Base-by-base conservation (phyloP, 805 yeast genomes). In the Blastobotrys americana region DNA sequence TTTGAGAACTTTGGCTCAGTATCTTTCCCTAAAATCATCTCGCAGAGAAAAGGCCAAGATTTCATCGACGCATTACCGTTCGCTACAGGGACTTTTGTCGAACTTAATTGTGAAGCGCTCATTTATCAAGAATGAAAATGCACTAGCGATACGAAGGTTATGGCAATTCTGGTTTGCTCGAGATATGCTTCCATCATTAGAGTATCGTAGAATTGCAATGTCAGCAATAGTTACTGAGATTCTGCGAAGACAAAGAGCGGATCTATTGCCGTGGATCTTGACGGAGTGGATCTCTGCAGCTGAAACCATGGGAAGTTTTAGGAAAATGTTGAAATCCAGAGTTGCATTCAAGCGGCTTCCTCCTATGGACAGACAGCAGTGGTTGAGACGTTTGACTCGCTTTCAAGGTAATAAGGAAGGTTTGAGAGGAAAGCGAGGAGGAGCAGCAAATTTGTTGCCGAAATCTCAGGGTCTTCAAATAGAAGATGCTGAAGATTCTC, bases 401-500 rank as follows among this genome's bases (percentile, higher is more conserved):
- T n/a, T n/a, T n/a, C n/a, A n/a, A n/a, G n/a, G n/a, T n/a, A n/a
- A n/a, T n/a, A n/a, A n/a, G n/a, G n/a, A n/a, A n/a, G 23, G 41
- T 34, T 15, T 21, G 21, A 18, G 41, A 9, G 25, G 17, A 20
- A 18, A 54, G 65, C 63, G 48, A 36, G 39, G 39, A 15, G 3
- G 16, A 31, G 5, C 34, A 17, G 34, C 34, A 31, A 16, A 31
- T n/a, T n/a, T 31, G 34, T 31, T 31, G 34, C 34, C 16, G 34
- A 17, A 17, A 31, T 16, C 16, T 3, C 16, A 31, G 17, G 16
- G 34, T 31, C 5, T n/a, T n/a, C n/a, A n/a, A n/a, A n/a, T n/a
- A n/a, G n/a, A n/a, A n/a, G n/a, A n/a, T n/a, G n/a, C n/a, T n/a
- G n/a, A n/a, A n/a, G n/a, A n/a, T n/a, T n/a, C n/a, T n/a, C n/a